Base-by-base conservation (phyloP, 1,284 basidiomycete genomes). In the Athelia sp. region DNA sequence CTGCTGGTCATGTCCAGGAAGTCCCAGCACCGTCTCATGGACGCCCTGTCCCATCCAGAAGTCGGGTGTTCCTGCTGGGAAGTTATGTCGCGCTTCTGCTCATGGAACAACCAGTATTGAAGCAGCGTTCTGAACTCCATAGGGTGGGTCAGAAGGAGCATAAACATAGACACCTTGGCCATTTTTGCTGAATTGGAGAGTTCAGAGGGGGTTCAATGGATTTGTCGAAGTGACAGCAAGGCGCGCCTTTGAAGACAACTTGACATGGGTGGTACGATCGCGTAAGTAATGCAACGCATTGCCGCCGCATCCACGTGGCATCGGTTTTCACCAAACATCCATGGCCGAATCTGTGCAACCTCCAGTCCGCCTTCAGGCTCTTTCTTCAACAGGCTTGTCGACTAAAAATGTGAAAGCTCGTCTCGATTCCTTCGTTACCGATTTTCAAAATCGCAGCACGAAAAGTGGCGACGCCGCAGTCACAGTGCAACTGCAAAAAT, bases 11-110 rank as follows among this genome's bases (percentile, higher is more conserved):
- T 56, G 74, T 98, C 94, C 49, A 99, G 74, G 60, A 96, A 87
- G 3, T 81, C 71, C 96, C 95, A 99, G 64, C 94, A 98, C 45
- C 82, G 75, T 49, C 83, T 79, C 96, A 99, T 99, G 1, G 81
- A 73, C 50, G 76, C 64, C 52, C 93, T 76, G 69, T 96, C 84
- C 82, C 89, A 96, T 24, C 89, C 87, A 1, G 90, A 89, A 15
- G 83, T 82, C 1, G 76, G 70, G 58, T 87, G 79, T 56, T 94
- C 89, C 51, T 76, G 68, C 50, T 79, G 70, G 14, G 79, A 74
- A 21, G 87, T 83, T 58, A 95, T 90, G 62, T 95, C 90, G 52
- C 92, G 81, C 58, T 82, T 82, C 54, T 79, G 73, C 56, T 91
- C 84, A 65, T 90, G 80, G 72, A 86, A 93, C 49, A 94, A 56